Base-by-base conservation (phyloP, 768 basidiomycete genomes). In the Rhodotorula diobovata region DNA sequence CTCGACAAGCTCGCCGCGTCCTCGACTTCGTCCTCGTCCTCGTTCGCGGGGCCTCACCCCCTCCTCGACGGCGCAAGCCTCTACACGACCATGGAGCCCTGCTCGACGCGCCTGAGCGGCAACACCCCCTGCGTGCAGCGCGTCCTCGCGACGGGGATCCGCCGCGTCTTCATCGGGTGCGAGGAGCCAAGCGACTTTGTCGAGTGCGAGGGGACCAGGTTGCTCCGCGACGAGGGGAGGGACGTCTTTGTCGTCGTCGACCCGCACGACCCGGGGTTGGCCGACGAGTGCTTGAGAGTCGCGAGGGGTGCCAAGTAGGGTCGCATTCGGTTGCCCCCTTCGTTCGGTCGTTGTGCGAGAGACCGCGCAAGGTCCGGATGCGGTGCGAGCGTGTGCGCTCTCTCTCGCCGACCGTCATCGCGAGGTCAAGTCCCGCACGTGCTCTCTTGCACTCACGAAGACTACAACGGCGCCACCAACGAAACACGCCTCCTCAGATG, bases 21-120 rank as follows among this genome's bases (percentile, higher is more conserved):
- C 18, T 28, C 25, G 3, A 32, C 5, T 30, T 30, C 34, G 16
- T 45, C 48, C 15, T 43, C 45, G 5, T 18, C 45, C 45, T 25
- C 54, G 14, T 14, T 21, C n/a, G 46, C n/a, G n/a, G n/a, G n/a
- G n/a, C n/a, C n/a, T n/a, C n/a, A 43, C 45, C 30, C 37, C 30
- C 77, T 94, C 37, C 80, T 90, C 53, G 70, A 81, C 30, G 83
- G 83, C 34, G 83, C 87, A 34, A 90, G 92, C 79, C 88, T 90
- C 54, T 98, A 96, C 78, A 95, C 94, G 1, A 98, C 96, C 0
- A 86, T 99, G 83, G 96, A 99, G 78, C 96, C 95, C 18, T 99
- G 96, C 79, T 95, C 93, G 10, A 80, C 90, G 45, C 84, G 96
- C 68, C 89, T 91, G 16, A 93, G 91, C 0, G 94, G 95, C 7